phyloP scores from a whole-genome alignment of 2,329 filamentous ascomycete genomes.

The Ramichloridium luteum region DNA sequence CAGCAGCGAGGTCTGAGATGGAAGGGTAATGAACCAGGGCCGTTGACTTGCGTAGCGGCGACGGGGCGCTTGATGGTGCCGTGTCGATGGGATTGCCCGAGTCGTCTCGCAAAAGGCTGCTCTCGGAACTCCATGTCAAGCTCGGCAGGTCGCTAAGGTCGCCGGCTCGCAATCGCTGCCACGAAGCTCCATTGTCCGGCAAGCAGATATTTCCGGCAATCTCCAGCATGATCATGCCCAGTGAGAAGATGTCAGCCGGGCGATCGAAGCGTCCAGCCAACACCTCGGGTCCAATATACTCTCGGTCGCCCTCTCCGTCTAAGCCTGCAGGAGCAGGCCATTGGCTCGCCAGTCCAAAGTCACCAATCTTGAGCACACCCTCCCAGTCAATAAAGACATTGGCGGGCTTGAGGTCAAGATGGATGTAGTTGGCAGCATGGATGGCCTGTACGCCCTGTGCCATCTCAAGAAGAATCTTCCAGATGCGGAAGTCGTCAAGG shows the following conservation, averaged over 20 bases:
- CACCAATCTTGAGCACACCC: slow-evolving; percentile 70
- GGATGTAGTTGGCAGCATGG: slow-evolving; percentile 75
- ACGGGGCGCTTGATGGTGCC: no score
- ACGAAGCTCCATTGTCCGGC: slow-evolving; percentile 81
- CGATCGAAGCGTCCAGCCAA: slow-evolving; percentile 78
- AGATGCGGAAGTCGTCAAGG: slow-evolving; percentile 93
- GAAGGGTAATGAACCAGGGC: no score
- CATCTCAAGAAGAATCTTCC: slow-evolving; percentile 89
- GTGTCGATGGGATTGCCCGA: slow-evolving; percentile 51
- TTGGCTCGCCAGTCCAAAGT: slow-evolving; percentile 69
- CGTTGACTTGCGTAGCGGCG: not conserved
- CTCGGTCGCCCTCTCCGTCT: slow-evolving; percentile 86
- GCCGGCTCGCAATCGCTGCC: slow-evolving; percentile 79
- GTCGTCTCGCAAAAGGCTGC: slow-evolving; percentile 59
- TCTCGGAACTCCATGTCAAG: slow-evolving; percentile 67
- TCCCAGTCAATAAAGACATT: slow-evolving; percentile 75
- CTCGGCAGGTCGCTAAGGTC: slow-evolving; percentile 82
- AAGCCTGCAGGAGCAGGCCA: slow-evolving; percentile 67
- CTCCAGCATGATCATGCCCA: slow-evolving; percentile 89
- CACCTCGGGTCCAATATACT: slow-evolving; percentile 92
- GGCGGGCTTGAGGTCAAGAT: slow-evolving; percentile 74
- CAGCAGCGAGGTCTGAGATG: not conserved
- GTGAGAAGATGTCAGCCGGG: slow-evolving; percentile 83
- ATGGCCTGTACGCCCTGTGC: slow-evolving; percentile 74
- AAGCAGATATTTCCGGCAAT: slow-evolving; percentile 88